Evolutionary conservation across 1,284 basidiomycete genomes (phyloP).

Genomic region (Irpex sp.): DNA sequence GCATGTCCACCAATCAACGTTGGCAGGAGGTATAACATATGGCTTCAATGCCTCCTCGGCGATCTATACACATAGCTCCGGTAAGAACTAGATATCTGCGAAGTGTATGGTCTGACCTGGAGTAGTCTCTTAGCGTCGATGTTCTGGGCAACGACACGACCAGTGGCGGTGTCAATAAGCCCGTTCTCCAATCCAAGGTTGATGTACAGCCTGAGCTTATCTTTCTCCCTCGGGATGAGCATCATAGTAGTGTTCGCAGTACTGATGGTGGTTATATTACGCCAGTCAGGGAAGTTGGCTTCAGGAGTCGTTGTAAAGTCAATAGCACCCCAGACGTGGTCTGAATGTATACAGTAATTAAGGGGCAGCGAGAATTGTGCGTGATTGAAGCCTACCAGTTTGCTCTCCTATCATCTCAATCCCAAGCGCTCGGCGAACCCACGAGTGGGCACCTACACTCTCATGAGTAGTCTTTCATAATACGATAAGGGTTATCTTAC

Average conservation of each 20-base stretch:
- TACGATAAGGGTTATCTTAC: slow-evolving; percentile 16
- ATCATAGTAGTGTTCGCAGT: slow-evolving; percentile 50
- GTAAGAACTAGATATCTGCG: neutral
- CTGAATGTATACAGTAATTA: slow-evolving; percentile 21
- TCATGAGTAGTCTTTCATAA: neutral
- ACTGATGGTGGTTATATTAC: slow-evolving; percentile 61
- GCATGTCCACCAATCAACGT: slow-evolving; percentile 77
- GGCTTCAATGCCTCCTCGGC: slow-evolving; percentile 65
- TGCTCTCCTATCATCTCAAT: slow-evolving; percentile 77
- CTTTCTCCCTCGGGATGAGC: slow-evolving; percentile 73
- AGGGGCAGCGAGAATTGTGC: neutral
- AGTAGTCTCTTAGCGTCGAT: slow-evolving; percentile 59
- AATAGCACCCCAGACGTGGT: slow-evolving; percentile 77
- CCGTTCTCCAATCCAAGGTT: slow-evolving; percentile 53
- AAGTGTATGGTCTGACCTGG: slow-evolving; percentile 24
- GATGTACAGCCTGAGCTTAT: slow-evolving; percentile 71
- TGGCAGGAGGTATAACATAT: slow-evolving; percentile 55
- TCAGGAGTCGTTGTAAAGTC: slow-evolving; percentile 52
- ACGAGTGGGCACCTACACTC: slow-evolving; percentile 61
- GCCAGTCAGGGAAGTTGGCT: slow-evolving; percentile 80
- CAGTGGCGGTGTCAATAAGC: neutral
- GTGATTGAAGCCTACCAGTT: slow-evolving; percentile 40
- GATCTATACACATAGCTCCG: slow-evolving; percentile 40
- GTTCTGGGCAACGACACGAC: slow-evolving; percentile 54
- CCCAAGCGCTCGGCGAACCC: slow-evolving; percentile 65